Base-by-base conservation (phyloP, 176 grass and related monocot genomes). In the Oryza glumipatula region DNA sequence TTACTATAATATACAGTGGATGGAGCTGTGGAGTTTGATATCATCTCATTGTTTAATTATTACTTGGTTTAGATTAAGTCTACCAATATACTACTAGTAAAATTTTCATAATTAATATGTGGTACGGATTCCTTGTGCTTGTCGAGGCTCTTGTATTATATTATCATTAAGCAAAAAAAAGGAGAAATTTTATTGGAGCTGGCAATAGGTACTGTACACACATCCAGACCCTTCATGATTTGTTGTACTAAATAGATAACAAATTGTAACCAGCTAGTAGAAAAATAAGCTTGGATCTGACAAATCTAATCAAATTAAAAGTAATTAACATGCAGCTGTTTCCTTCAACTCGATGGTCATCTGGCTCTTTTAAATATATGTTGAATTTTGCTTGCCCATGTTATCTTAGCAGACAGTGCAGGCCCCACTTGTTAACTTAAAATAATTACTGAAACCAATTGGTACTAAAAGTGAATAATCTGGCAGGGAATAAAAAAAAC, bases 381-480 rank as follows among this genome's bases (percentile, higher is more conserved):
- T 26, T 82, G 51, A 38, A 16, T 73, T 70, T 64, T 64, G 68
- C 22, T 61, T 82, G 8, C 36, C 36, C 54, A 21, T 73, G 23
- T 28, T 17, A 48, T 48, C 11, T 48, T 48, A 24, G 4, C 22
- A 73, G 15, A 7, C 30, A 64, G 3, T 7, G 19, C 19, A 58
- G 19, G 51, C 38, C 44, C 30, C 38, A 78, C 38, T 13, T 28
- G 72, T 16, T 24, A 49, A 28, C 23, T 15, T 8, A 71, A 58
- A 58, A 58, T 58, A 58, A 58, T 58, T 58, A 21, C 19, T 4
- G 17, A 21, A 21, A 58, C 17, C 38, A 49, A 49, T 30, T 49
- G n/a, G 22, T 73, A 28, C 71, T 73, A 58, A n/a, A n/a, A 21
- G 54, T 58, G 54, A 89, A 49, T 52, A 71, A 43, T 65, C 45